phyloP scores from a whole-genome alignment of 441 rosid species.

The Omphalea diandra region DNA sequence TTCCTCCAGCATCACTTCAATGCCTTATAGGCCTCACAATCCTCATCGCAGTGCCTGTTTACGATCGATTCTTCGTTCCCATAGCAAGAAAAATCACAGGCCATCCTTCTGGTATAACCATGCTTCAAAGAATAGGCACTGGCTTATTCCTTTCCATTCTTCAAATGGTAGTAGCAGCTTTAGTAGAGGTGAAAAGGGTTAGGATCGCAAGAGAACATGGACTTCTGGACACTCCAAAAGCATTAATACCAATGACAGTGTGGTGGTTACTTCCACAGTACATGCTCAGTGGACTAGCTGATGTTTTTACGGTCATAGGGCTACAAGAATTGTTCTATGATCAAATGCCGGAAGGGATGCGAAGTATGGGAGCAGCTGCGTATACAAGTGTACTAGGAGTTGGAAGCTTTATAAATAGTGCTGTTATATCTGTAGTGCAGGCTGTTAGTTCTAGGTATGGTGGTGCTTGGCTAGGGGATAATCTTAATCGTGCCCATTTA shows the following conservation, averaged over 20 bases:
- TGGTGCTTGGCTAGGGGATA: slow-evolving; percentile 57
- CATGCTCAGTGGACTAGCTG: slow-evolving; percentile 50
- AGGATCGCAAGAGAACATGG: slow-evolving; percentile 45
- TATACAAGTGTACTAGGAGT: slow-evolving; percentile 58
- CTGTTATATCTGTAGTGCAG: slow-evolving; percentile 51
- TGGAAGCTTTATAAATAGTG: slow-evolving; percentile 69
- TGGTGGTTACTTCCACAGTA: slow-evolving; percentile 87
- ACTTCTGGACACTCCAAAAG: slow-evolving; percentile 47
- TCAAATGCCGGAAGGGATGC: slow-evolving; percentile 71
- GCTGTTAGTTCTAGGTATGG: slow-evolving; percentile 31
- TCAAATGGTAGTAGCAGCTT: slow-evolving; percentile 51
- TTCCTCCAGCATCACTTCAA: slow-evolving; percentile 76
- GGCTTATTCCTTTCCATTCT: slow-evolving; percentile 59
- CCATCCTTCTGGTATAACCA: slow-evolving; percentile 63
- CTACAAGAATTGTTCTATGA: slow-evolving; percentile 82
- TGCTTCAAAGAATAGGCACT: slow-evolving; percentile 73
- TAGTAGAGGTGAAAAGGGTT: slow-evolving; percentile 63
- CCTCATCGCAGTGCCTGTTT: slow-evolving; percentile 49
- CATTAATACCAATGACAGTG: slow-evolving; percentile 55
- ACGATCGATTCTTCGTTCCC: slow-evolving; percentile 71
- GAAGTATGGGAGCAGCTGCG: slow-evolving; percentile 85
- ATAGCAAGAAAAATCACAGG: slow-evolving; percentile 48
- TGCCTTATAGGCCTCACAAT: slow-evolving; percentile 61
- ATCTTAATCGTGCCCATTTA: slow-evolving; percentile 60
- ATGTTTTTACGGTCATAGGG: slow-evolving; percentile 63